phyloP scores from a whole-genome alignment of 2,329 filamentous ascomycete species.

The Alternaria postmessia region DNA sequence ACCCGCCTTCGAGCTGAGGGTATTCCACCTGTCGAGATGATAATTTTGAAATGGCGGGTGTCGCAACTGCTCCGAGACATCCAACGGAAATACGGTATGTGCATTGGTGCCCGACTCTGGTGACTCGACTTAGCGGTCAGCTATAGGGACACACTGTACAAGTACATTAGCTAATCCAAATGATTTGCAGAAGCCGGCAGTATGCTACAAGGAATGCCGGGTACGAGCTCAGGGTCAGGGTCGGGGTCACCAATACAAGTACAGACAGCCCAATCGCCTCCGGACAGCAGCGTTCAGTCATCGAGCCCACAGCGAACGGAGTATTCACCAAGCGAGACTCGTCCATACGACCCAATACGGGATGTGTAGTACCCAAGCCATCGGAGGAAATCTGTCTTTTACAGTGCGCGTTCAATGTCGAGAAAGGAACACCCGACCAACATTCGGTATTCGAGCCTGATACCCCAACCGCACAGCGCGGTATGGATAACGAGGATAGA shows the following conservation, averaged over 20 bases:
- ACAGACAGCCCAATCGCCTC: slow-evolving; percentile 36
- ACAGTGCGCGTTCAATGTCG: slow-evolving; percentile 22
- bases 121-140: slow-evolving; percentile 25
- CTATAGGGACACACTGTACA: slow-evolving; percentile 29
- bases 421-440: slow-evolving; percentile 22
- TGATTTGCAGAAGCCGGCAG: slow-evolving; percentile 47
- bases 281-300: slow-evolving; percentile 39
- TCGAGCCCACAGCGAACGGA: slow-evolving; percentile 43
- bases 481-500: slow-evolving; percentile 13
- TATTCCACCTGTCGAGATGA: slow-evolving; percentile 49
- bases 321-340: slow-evolving; percentile 44
- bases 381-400: slow-evolving; percentile 30
- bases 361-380: slow-evolving; percentile 39
- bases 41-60: slow-evolving; percentile 49
- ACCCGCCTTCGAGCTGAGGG: slow-evolving; percentile 44
- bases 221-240: slow-evolving; percentile 28
- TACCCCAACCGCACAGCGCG: slow-evolving; percentile 26
- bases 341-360: slow-evolving; percentile 48
- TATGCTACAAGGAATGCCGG: slow-evolving; percentile 45
- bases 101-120: slow-evolving; percentile 27
- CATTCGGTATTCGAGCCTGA: slow-evolving; percentile 26
- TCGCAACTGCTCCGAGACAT: slow-evolving; percentile 49
- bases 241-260: slow-evolving; percentile 39
- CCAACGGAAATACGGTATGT: slow-evolving; percentile 50
- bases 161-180: slow-evolving; percentile 41